These are phyloP conservation scores for Metschnikowia kofuensis DNA, from an alignment of 805 yeast species.

Conservation along the genomic window DNA sequence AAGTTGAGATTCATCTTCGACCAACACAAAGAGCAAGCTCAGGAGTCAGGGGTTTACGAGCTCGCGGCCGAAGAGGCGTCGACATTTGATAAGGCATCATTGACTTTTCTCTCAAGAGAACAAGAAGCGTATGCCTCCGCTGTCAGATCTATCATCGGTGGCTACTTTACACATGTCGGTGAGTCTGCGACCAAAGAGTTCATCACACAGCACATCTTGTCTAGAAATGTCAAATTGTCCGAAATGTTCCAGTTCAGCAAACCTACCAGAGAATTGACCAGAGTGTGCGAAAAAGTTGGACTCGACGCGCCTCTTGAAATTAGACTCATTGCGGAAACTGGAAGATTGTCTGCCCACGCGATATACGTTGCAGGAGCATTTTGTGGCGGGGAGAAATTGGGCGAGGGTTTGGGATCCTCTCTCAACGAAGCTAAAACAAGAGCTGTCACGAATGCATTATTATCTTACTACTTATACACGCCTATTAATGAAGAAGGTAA, in stretches of 20 bases:
- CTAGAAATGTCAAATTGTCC: constrained; percentile 76
- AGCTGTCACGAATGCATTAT: constrained; percentile 86
- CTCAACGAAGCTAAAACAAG: constrained; percentile 88
- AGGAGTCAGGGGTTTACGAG: constrained; percentile 51
- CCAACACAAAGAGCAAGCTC: constrained; percentile 25
- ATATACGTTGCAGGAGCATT: constrained; percentile 90
- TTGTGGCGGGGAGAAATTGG: constrained; percentile 75
- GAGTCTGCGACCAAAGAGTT: constrained; percentile 63
- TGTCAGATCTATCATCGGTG: constrained; percentile 82
- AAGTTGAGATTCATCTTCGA: constrained; percentile 52
- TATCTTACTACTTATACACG: constrained; percentile 87
- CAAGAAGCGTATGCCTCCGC: constrained; percentile 58
- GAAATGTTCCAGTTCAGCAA: constrained; percentile 76
- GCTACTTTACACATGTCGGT: constrained; percentile 72
- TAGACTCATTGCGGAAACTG: constrained; percentile 88
- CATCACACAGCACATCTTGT: constrained; percentile 69
- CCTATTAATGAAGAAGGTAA: constrained; percentile 54
- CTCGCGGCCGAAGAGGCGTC: constrained; percentile 25
- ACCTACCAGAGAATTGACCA: constrained; percentile 81
- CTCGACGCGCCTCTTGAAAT: constrained; percentile 69
- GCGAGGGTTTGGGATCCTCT: constrained; percentile 93
- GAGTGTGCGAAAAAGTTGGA: constrained; percentile 71
- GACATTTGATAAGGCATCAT: constrained; percentile 13
- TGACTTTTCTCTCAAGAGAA: constrained; percentile 34
- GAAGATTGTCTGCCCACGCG: constrained; percentile 80